phyloP scores from a whole-genome alignment of 192 early-diverging fungal genomes.

The Backusella psychrophila region DNA sequence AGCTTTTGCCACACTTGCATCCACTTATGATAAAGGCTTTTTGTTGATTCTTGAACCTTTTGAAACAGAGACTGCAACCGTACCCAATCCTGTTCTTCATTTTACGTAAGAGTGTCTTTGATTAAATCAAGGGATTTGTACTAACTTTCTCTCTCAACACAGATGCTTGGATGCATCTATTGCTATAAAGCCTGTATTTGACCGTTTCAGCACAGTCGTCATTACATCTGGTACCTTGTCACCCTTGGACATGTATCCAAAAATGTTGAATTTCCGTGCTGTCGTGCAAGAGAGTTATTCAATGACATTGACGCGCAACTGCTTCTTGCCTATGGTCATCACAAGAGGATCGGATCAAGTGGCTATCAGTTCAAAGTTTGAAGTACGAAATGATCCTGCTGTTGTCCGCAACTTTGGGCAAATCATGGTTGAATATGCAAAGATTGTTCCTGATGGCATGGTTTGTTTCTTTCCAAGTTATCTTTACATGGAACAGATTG shows the following conservation, averaged over 20 bases:
- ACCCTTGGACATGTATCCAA: constrained; percentile 97
- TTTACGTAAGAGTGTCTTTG: constrained; percentile 52
- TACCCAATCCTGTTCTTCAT: constrained; percentile 95
- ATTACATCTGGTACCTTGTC: constrained; percentile 99
- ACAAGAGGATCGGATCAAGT: constrained; percentile 99
- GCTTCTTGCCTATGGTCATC: constrained; percentile 96
- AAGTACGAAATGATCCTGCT: constrained; percentile 97
- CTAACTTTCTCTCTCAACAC: neutral
- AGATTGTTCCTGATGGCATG: constrained; percentile 93
- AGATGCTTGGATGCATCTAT: constrained; percentile 95
- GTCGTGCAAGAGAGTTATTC: constrained; percentile 90
- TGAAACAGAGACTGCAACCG: constrained; percentile 87
- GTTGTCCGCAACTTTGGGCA: constrained; percentile 99
- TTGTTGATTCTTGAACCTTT: constrained; percentile 95
- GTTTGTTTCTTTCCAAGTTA: constrained; percentile 99
- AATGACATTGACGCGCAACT: constrained; percentile 92
- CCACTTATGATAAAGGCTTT: constrained; percentile 96
- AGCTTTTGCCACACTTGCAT: constrained; percentile 89
- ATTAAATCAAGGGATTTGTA: neutral
- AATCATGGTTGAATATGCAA: constrained; percentile 91
- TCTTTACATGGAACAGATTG: constrained; percentile 98
- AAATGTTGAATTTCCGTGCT: constrained; percentile 87
- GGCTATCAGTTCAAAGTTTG: constrained; percentile 95
- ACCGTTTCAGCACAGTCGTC: constrained; percentile 92
- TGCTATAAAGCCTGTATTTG: constrained; percentile 96